Percentiles rank a stretch among this genome's conserved stretches.
phyloP scores from a whole-genome alignment of 208 protist species.

The Trypanosoma cruzi region DNA sequence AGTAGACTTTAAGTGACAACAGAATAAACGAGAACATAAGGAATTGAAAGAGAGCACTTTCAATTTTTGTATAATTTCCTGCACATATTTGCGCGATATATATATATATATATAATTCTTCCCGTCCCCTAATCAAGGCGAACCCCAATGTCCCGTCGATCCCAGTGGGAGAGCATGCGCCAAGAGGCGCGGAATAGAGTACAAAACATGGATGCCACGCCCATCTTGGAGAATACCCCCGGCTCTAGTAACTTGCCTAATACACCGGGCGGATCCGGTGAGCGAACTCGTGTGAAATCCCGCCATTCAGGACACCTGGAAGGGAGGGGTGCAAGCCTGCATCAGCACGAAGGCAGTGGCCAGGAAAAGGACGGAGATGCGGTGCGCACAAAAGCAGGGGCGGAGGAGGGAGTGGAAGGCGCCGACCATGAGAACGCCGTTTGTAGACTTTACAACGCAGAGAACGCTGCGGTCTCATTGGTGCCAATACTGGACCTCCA shows the following conservation, averaged over 20 bases:
- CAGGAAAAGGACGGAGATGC: not conserved
- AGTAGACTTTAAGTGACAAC: not conserved
- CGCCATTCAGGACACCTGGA: not conserved
- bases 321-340: not conserved
- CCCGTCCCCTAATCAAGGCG: too few relatives aligned
- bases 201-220: not conserved
- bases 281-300: not conserved
- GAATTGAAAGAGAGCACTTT: not conserved
- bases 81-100: not conserved
- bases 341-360: too few relatives aligned
- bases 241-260: not conserved
- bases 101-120: not conserved
- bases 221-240: not conserved
- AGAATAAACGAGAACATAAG: not conserved
- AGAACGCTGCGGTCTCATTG: not conserved
- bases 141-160: conserved; percentile 22
- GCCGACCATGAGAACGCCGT: not conserved
- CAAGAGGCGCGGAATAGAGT: conserved; percentile 15
- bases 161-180: conserved; percentile 22
- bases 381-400: too few relatives aligned
- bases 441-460: conserved; percentile 1
- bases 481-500: not conserved
- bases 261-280: not conserved
- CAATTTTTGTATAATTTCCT: not conserved
- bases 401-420: too few relatives aligned